phyloP scores from a whole-genome alignment of 208 protist genomes.

The Trypanosoma cruzi region DNA sequence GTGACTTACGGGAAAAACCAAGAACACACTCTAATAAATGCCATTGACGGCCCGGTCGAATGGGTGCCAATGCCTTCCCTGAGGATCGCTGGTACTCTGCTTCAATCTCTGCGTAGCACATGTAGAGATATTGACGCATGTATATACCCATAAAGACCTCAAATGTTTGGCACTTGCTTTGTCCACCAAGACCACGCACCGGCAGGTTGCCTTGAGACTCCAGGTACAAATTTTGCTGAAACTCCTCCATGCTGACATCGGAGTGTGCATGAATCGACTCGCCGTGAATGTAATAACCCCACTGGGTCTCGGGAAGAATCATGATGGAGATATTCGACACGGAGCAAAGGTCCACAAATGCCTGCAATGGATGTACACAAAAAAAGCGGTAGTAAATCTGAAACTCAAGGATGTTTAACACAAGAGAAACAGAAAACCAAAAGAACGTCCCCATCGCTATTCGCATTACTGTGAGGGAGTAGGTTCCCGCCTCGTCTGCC shows the following conservation, averaged over 20 bases:
- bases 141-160: slow-evolving; percentile 80
- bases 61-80: slow-evolving; percentile 27
- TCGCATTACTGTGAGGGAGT: slow-evolving; percentile 55
- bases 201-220: slow-evolving; percentile 86
- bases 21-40: slow-evolving; percentile 63
- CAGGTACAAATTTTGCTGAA: slow-evolving; percentile 77
- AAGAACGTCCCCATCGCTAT: slow-evolving; percentile 82
- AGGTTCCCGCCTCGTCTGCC: slow-evolving; percentile 25
- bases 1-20: slow-evolving; percentile 44
- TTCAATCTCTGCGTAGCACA: slow-evolving; percentile 71
- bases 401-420: slow-evolving; percentile 74
- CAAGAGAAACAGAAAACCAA: slow-evolving; percentile 61
- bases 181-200: slow-evolving; percentile 75
- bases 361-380: slow-evolving; percentile 78
- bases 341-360: slow-evolving; percentile 91
- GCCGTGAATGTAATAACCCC: slow-evolving; percentile 93
- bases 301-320: slow-evolving; percentile 78
- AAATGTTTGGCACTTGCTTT: slow-evolving; percentile 81
- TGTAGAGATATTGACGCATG: slow-evolving; percentile 82
- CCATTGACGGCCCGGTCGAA: slow-evolving; percentile 45
- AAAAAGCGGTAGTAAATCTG: slow-evolving; percentile 88
- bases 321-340: slow-evolving; percentile 92
- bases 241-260: slow-evolving; percentile 91
- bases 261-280: slow-evolving; percentile 87
- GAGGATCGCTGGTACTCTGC: slow-evolving; percentile 40